These are phyloP conservation scores for Ottelia alismoides DNA, from an alignment of 106 monocot genomes.

Conservation along the genomic window DNA sequence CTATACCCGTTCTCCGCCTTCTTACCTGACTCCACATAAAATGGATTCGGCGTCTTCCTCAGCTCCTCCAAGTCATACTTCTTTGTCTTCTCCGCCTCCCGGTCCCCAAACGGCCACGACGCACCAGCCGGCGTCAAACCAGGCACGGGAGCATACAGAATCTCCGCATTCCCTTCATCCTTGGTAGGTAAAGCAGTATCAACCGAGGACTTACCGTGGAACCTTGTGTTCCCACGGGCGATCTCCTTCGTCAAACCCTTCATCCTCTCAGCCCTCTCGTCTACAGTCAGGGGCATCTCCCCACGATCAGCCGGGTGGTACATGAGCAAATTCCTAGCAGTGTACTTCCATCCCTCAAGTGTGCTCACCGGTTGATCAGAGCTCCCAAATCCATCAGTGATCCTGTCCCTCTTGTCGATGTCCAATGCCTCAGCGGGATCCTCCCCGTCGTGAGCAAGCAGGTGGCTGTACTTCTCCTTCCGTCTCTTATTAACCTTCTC, in stretches of 20 bases:
- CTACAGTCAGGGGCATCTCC: conserved; percentile 60
- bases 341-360: conserved; percentile 70
- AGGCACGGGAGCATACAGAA: conserved; percentile 52
- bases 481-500: conserved; percentile 80
- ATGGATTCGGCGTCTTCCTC: conserved; percentile 75
- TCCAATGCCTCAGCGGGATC: conserved; percentile 16
- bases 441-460: conserved; percentile 45
- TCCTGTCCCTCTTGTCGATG: conserved; percentile 35
- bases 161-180: conserved; percentile 31
- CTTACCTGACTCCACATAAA: conserved; percentile 63
- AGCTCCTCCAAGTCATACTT: conserved; percentile 93
- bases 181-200: conserved; percentile 30
- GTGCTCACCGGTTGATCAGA: conserved; percentile 72
- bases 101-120: conserved; percentile 56
- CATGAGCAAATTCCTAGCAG: conserved; percentile 90
- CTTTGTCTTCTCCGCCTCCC: conserved; percentile 46
- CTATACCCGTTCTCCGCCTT: conserved; percentile 78
- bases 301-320: conserved; percentile 44
- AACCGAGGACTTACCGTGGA: conserved; percentile 30
- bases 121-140: conserved; percentile 74
- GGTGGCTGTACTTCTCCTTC: conserved; percentile 55
- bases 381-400: conserved; percentile 87
- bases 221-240: conserved; percentile 43
- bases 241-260: conserved; percentile 80
- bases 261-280: conserved; percentile 53